A percentile compares a stretch with the other conserved stretches of the same genome.
Evolutionary conservation across 2,329 filamentous ascomycete species (phyloP).

Genomic region (Lachnellula hyalina): DNA sequence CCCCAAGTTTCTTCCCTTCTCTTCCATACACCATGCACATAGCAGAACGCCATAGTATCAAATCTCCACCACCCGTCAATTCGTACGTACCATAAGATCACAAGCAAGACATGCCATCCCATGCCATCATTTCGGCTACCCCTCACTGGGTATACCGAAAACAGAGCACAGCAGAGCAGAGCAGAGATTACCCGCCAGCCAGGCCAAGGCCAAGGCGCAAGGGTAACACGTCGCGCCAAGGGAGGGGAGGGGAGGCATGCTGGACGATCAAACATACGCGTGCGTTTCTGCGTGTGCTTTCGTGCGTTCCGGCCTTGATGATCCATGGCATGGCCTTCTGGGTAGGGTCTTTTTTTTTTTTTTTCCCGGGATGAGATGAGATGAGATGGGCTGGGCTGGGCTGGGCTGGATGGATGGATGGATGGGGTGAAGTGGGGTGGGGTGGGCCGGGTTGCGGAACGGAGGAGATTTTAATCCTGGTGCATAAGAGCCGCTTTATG

Average conservation of each 20-base stretch:
- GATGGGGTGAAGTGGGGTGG: neutral
- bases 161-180: no score
- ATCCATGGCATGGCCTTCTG: neutral
- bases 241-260: neutral
- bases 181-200: conserved; percentile 1
- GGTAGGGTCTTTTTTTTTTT: no score
- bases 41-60: neutral
- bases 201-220: no score
- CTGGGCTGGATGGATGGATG: no score
- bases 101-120: neutral
- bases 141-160: conserved; percentile 1
- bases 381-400: no score
- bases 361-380: neutral
- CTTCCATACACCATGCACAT: neutral
- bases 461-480: neutral
- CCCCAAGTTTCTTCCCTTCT: neutral
- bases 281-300: neutral
- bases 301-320: no score
- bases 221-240: neutral
- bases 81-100: no score
- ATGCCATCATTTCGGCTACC: neutral
- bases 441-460: no score
- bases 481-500: conserved; percentile 6
- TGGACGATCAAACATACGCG: neutral
- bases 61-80: neutral